Conservation (phyloP, 1,284 basidiomycete genomes). For the Trichosporon sp. region DNA sequence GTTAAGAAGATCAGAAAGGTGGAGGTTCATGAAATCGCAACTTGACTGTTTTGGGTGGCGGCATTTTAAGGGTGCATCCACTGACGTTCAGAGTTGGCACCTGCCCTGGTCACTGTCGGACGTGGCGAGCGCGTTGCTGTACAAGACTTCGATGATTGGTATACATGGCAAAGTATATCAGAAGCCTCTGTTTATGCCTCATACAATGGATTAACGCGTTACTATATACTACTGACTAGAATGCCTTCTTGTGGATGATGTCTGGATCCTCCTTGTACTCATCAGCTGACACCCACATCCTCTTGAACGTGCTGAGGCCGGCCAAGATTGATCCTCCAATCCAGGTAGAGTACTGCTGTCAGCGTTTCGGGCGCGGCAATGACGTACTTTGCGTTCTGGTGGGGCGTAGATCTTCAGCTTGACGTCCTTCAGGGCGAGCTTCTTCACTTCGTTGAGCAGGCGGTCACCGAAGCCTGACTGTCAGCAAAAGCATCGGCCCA, state of each 20-base stretch:
- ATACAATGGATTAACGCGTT: background rate
- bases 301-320: slow-evolving; percentile 94
- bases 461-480: slow-evolving; percentile 86
- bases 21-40: background rate
- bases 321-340: slow-evolving; percentile 96
- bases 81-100: background rate
- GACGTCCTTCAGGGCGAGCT: slow-evolving; percentile 90
- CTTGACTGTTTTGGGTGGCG: slow-evolving; percentile 4
- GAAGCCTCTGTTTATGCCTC: background rate
- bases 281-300: slow-evolving; percentile 99
- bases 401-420: slow-evolving; percentile 99
- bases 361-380: background rate
- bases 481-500: background rate
- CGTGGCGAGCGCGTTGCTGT: background rate
- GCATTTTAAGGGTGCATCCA: background rate
- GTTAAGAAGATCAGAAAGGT: background rate
- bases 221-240: slow-evolving; percentile 23
- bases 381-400: slow-evolving; percentile 79
- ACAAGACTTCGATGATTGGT: background rate
- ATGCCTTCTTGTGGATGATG: slow-evolving; percentile 68
- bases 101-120: background rate
- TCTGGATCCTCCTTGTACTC: slow-evolving; percentile 99
- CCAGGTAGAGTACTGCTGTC: slow-evolving; percentile 82
- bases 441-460: slow-evolving; percentile 91
- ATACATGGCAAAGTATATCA: slow-evolving; percentile 9